Evolutionary conservation across 768 basidiomycete genomes (phyloP), one percentile per base, ranked within the genome.

Genomic region (Phlebiopsis flavidoalba): DNA sequence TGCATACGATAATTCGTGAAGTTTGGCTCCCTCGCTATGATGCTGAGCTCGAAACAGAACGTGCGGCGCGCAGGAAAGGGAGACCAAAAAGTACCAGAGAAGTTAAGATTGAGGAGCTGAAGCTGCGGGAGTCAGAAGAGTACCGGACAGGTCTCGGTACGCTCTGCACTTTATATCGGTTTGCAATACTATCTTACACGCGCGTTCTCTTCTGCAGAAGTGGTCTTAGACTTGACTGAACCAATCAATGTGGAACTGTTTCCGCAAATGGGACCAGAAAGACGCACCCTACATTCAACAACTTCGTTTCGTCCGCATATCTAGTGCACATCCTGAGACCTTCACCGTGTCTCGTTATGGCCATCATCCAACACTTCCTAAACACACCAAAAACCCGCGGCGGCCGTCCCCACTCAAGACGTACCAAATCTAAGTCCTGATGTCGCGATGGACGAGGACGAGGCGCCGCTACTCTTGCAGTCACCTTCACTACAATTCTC

Each of bases 111-210:
- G 89, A 92, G 70, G 89, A 90, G 53, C 70, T 81, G n/a, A 86
- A 85, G 67, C 70, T 85, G 57, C 76, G 81, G 59, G 92, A 93
- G 65, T 66, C 75, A 17, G 91, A 93, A 62, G 75, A 82, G 58
- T 94, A 94, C 71, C 80, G 88, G 40, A 89, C 91, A 1, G 92
- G 92, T 7, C 79, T 94, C 69, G 92, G 91, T 91, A 68, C 63
- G 87, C 67, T 52, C 15, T 59, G 11, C 35, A 2, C 11, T 12
- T n/a, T 49, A 49, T n/a, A 21, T 57, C 19, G n/a, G 33, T 17
- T 49, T 40, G 53, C 52, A 53, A 33, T 40, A 43, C 31, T 43
- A 26, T 49, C 50, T 47, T 66, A 7, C 57, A 57, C 43, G 35
- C 8, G 37, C 6, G 58, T 37, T 21, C 24, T 14, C n/a, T 37